phyloP scores from a whole-genome alignment of 768 basidiomycete genomes.

The Suillus subalutaceus region DNA sequence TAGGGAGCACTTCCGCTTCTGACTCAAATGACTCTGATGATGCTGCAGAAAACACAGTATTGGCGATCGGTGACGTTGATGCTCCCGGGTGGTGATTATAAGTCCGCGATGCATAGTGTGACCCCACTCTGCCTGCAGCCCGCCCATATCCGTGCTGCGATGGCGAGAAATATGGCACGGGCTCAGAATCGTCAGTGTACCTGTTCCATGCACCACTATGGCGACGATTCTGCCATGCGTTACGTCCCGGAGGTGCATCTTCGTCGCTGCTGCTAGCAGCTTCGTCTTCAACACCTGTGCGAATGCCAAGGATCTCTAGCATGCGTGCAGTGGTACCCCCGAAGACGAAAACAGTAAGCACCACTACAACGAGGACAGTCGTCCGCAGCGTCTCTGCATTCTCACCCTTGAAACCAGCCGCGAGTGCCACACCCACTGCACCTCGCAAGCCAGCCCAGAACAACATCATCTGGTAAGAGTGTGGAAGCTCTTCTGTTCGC shows the following conservation, averaged over 20 bases:
- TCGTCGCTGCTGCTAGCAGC: slow-evolving; percentile 57
- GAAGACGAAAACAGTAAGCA: slow-evolving; percentile 91
- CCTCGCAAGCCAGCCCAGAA: slow-evolving; percentile 98
- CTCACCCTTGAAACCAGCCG: slow-evolving; percentile 92
- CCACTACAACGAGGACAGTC: slow-evolving; percentile 94
- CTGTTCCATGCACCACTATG: slow-evolving; percentile 45
- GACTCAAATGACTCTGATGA: slow-evolving; percentile 82
- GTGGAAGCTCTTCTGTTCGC: slow-evolving; percentile 87
- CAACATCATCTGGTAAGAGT: slow-evolving; percentile 99
- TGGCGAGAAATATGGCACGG: slow-evolving; percentile 36
- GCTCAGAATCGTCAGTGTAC: slow-evolving; percentile 45
- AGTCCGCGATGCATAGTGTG: slow-evolving; percentile 53
- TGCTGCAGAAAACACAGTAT: slow-evolving; percentile 60
- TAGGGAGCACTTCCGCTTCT: slow-evolving; percentile 77
- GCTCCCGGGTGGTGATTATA: slow-evolving; percentile 66
- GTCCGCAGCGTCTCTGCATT: slow-evolving; percentile 90
- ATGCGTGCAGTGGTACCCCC: slow-evolving; percentile 97
- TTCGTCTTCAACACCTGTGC: slow-evolving; percentile 94
- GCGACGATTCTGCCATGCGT: slow-evolving; percentile 37
- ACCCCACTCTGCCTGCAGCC: slow-evolving; percentile 51
- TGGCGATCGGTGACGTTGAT: slow-evolving; percentile 22
- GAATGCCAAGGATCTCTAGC: slow-evolving; percentile 95
- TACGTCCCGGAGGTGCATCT: slow-evolving; percentile 38
- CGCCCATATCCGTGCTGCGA: slow-evolving; percentile 29
- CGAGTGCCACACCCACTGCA: slow-evolving; percentile 96